phyloP scores from a whole-genome alignment of 371 early-diverging fungal species.

The Mucor indicus region DNA sequence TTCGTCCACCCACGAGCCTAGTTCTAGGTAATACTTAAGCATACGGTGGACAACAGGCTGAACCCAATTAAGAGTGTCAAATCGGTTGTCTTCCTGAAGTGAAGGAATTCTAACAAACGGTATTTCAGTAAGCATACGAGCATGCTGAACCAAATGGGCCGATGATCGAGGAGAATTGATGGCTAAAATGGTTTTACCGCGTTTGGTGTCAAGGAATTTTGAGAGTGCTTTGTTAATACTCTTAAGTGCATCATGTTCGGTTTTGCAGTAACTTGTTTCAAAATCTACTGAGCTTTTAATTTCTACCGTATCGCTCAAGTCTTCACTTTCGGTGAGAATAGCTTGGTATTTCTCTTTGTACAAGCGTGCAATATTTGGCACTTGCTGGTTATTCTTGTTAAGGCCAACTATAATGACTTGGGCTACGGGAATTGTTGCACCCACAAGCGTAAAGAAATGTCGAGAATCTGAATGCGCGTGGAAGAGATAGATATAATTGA shows the following conservation, averaged over 20 bases:
- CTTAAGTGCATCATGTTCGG: constrained; percentile 57
- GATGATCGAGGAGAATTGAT: constrained; percentile 56
- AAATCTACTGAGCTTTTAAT: constrained; percentile 48
- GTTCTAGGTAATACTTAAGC: constrained; percentile 68
- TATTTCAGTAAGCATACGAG: constrained; percentile 59
- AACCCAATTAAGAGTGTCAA: constrained; percentile 89
- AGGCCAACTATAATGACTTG: constrained; percentile 74
- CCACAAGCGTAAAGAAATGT: constrained; percentile 72
- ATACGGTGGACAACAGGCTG: constrained; percentile 63
- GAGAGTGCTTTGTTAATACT: constrained; percentile 48
- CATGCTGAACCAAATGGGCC: constrained; percentile 47
- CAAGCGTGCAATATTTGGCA: constrained; percentile 67
- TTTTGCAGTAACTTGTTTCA: constrained; percentile 39
- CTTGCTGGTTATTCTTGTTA: constrained; percentile 55
- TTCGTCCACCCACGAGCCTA: constrained; percentile 72
- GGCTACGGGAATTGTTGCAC: constrained; percentile 51
- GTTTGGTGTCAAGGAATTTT: constrained; percentile 58
- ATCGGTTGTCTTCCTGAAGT: constrained; percentile 52
- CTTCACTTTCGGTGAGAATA: constrained; percentile 11
- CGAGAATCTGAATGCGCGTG: constrained; percentile 69
- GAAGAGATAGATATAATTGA: constrained; percentile 67
- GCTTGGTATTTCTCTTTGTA: constrained; percentile 28
- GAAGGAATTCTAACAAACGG: constrained; percentile 68
- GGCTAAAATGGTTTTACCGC: constrained; percentile 71
- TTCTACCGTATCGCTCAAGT: constrained; percentile 46